Base-by-base conservation (phyloP, 805 yeast genomes). In the Lipomyces sp. region DNA sequence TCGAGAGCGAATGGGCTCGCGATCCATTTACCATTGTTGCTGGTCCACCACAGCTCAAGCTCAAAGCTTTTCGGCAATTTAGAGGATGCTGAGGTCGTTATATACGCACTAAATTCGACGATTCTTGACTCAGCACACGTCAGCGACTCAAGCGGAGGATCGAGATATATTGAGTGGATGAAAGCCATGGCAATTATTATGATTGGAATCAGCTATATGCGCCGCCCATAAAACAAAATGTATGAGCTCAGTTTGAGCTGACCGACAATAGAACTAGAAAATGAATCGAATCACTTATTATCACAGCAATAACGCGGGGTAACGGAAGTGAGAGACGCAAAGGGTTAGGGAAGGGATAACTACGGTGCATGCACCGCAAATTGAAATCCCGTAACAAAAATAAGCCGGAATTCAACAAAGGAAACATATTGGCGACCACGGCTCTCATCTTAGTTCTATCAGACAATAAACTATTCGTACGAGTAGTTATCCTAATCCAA, bases 1-100 rank as follows among this genome's bases (percentile, higher is more conserved):
- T 15, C 24, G 5, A 59, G 50, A 62, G 18, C 24, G n/a, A 64
- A 59, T 3, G 58, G 34, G 24, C 64, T 54, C 8, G 64, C 55
- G 35, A 51, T 60, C 71, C 71, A 67, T 39, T 57, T 39, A 18
- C 6, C 24, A 42, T 30, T 34, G 39, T 66, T 45, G 18, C 63
- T 57, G 24, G 54, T 50, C 71, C 71, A 68, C 71, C 71, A 68
- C 11, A 68, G 56, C 32, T 68, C 63, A 11, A 68, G 24, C 37
- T 57, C 39, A 37, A 68, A 59, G 48, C 45, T 33, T 15, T 55
- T 5, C 6, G 62, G 70, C 5, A 62, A 48, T 13, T 55, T 29
- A 8, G 34, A 15, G 11, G 11, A 35, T 15, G 11, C 30, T 29
- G 55, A 6, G 29, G 37, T 29, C 24, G 57, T 37, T n/a, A 62